Conservation (phyloP, 2,329 filamentous ascomycete species). For the Dichotomopilus funicola region DNA sequence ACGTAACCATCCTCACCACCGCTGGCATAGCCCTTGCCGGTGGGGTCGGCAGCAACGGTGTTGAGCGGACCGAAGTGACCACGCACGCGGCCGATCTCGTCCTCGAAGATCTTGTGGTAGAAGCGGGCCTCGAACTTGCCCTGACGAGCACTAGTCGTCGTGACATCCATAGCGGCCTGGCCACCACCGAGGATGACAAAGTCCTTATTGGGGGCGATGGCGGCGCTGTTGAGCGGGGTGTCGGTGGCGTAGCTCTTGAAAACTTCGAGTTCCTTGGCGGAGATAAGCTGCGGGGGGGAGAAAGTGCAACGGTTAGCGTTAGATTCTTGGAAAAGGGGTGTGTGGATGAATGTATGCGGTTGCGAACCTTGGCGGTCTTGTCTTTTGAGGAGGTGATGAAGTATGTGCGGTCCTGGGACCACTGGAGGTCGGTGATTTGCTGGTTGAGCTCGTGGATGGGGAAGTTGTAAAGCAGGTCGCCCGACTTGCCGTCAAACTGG, state of each 20-base stretch:
- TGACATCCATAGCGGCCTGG: slow-evolving; percentile 98
- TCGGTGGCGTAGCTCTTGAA: slow-evolving; percentile 90
- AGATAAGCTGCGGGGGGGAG: slow-evolving; percentile 53
- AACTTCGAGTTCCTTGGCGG: slow-evolving; percentile 77
- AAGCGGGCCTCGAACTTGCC: slow-evolving; percentile 99
- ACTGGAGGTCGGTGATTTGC: slow-evolving; percentile 88
- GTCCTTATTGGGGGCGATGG: slow-evolving; percentile 92
- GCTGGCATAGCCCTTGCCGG: slow-evolving; percentile 85
- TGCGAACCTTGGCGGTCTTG: slow-evolving; percentile 74
- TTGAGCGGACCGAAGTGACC: slow-evolving; percentile 85
- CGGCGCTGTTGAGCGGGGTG: slow-evolving; percentile 92
- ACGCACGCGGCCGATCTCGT: slow-evolving; percentile 94
- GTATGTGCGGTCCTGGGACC: slow-evolving; percentile 88
- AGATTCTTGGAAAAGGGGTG: background rate
- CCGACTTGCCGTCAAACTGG: slow-evolving; percentile 85
- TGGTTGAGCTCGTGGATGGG: slow-evolving; percentile 79
- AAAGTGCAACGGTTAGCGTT: background rate
- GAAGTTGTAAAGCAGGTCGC: slow-evolving; percentile 73
- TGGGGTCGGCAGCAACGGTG: slow-evolving; percentile 89
- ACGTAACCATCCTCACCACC: slow-evolving; percentile 99
- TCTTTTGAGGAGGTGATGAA: slow-evolving; percentile 98
- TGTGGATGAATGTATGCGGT: slow-evolving; percentile 31
- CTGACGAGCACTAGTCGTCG: slow-evolving; percentile 85
- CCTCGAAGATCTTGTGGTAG: slow-evolving; percentile 99
- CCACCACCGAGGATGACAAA: slow-evolving; percentile 97